Base-by-base conservation (phyloP, 192 early-diverging fungal species). In the Backusella psychrophila region DNA sequence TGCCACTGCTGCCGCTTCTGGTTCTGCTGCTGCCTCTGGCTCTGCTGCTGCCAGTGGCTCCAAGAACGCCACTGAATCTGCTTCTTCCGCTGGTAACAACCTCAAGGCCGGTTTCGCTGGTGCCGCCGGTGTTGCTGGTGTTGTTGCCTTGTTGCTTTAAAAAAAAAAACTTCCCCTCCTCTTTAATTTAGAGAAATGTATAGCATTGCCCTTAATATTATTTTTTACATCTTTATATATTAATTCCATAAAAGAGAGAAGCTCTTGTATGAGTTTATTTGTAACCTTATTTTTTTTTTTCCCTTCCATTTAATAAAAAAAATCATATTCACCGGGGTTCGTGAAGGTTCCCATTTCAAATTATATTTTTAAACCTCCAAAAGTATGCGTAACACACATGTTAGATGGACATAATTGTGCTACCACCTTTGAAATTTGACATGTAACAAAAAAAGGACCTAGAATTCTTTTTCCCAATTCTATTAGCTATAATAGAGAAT, bases 121-220 rank as follows among this genome's bases (percentile, higher is more conserved):
- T 66, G 72, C 49, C 46, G 69, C 79, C 65, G 69, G 49, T 42
- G 26, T 67, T 49, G 67, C 52, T 29, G 52, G 69, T 72, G 79
- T 70, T 34, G 67, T 69, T 75, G 65, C 67, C 31, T 69, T 79
- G 11, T 68, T 78, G 34, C 66, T 79, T 53, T 79, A 74, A 74
- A 46, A 59, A 59, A 74, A 46, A 26, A 26, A 12, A 12, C 21
- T 14, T 26, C 23, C 53, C 7, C 7, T 12, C 23, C 11, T 12
- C 21, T 63, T 29, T 63, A 12, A 9, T 4, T 29, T 63, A 63
- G 23, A 63, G 56, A 63, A 63, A 29, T 63, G 56, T 63, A 63
- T 63, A 63, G 21, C 56, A 63, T 63, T 29, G 3, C 56, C 26
- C 26, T 29, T 63, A 63, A 29, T 49, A 49, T 63, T 53, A 53